These are phyloP conservation scores for Russula brevipes DNA, from an alignment of 768 basidiomycete species.

Conservation along the genomic window DNA sequence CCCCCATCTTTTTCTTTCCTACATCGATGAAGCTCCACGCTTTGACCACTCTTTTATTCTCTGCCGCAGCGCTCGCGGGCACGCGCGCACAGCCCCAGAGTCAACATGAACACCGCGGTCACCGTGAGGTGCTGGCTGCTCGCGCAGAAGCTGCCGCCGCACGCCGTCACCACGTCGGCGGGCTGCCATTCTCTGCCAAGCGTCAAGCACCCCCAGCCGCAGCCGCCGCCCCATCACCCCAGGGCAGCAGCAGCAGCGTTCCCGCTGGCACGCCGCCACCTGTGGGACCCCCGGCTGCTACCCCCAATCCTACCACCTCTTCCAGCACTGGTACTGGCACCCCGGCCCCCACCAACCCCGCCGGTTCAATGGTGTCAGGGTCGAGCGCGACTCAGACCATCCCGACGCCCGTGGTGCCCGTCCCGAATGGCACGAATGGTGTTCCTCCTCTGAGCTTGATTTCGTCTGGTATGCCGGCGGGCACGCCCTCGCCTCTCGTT, in stretches of 20 bases:
- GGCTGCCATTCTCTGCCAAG: background rate
- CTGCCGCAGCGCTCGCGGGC: conserved; percentile 12
- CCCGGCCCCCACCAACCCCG: no score
- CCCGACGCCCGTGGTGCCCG: conserved; percentile 4
- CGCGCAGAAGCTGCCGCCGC: background rate
- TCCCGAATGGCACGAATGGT: conserved; percentile 15
- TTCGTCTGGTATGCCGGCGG: conserved; percentile 58
- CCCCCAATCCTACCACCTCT: no score
- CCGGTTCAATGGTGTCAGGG: background rate
- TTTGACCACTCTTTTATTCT: conserved; percentile 26
- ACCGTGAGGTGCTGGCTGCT: background rate
- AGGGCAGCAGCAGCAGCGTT: background rate
- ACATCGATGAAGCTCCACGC: conserved; percentile 29
- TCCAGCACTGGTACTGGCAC: background rate
- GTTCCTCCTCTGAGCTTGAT: conserved; percentile 58
- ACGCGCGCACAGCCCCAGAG: conserved; percentile 8
- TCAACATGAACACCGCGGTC: conserved; percentile 16
- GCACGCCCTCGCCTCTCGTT: conserved; percentile 44
- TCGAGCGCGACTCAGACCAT: background rate
- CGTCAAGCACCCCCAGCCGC: conserved; percentile 9
- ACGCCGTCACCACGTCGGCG: no score
- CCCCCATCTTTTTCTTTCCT: background rate
- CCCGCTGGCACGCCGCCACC: no score
- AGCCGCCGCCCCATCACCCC: background rate
- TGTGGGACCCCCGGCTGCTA: no score